Base-by-base conservation (phyloP, 129 eudicot genomes). In the Flaveria robusta region DNA sequence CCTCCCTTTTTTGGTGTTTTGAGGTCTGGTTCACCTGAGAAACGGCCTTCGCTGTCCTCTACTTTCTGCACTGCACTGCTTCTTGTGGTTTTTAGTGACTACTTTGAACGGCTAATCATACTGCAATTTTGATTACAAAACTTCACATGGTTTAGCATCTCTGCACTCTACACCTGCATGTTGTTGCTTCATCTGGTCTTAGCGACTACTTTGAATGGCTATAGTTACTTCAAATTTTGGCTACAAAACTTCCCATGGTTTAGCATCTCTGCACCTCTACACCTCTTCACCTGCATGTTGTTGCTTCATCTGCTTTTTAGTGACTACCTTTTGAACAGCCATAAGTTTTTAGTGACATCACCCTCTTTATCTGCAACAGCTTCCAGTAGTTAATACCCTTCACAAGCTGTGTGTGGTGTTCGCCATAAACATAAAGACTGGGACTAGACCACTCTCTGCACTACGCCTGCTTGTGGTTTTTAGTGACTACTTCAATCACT, bases 21-120 rank as follows among this genome's bases (percentile, higher is more conserved):
- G 91, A 84, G 88, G 86, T 84, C 70, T 72, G 85, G 71, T 77
- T 76, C 82, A 73, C 77, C 78, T 83, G 83, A 75, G 83, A 76
- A 70, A 69, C 88, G 75, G 80, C 82, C 79, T 77, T 79, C 79
- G 73, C 75, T 1, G 71, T 39, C 75, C 11, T 77, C 84, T 47
- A 67, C 83, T 81, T 70, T 68, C 82, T 78, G 85, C 90, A 63
- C 82, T 37, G 72, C 83, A 18, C 71, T 27, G 20, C 70, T 27
- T 41, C 85, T 63, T 26, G 41, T 71, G 65, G 66, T 72, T 58
- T 41, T 52, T 54, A 52, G 14, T 58, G 42, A 27, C 66, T 73
- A 58, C 65, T 64, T 71, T 72, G 79, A 79, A 22, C 50, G 9
- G 76, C 52, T 52, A 10, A 45, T 65, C 72, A 62, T 69, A 62